Conservation (phyloP, 108 stramenopile species). For the Fragilariopsis cylindrus region DNA sequence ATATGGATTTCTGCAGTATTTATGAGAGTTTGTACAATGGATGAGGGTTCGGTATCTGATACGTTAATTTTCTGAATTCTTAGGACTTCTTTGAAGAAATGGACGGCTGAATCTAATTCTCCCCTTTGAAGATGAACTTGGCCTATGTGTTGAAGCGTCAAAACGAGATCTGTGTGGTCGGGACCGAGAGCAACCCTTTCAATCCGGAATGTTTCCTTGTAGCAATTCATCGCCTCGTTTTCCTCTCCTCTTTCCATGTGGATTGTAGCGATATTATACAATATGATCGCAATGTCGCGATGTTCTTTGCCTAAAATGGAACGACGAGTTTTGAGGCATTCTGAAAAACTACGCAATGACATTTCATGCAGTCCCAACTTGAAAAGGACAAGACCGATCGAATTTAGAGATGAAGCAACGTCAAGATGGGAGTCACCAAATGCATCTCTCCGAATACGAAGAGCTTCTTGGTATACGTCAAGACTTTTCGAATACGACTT, state of each 20-base stretch:
- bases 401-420: slow-evolving; percentile 65
- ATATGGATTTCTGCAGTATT: slow-evolving; percentile 65
- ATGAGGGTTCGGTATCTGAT: slow-evolving; percentile 13
- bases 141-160: slow-evolving; percentile 44
- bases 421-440: slow-evolving; percentile 52
- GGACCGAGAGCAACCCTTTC: slow-evolving; percentile 47
- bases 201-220: slow-evolving; percentile 57
- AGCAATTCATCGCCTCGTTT: slow-evolving; percentile 60
- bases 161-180: slow-evolving; percentile 48
- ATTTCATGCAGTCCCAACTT: slow-evolving; percentile 51
- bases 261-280: slow-evolving; percentile 69
- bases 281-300: slow-evolving; percentile 61
- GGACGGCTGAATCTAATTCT: slow-evolving; percentile 38
- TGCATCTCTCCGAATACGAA: slow-evolving; percentile 51
- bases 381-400: slow-evolving; percentile 66
- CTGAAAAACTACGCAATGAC: slow-evolving; percentile 57
- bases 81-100: slow-evolving; percentile 39
- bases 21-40: slow-evolving; percentile 47
- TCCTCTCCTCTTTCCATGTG: slow-evolving; percentile 57
- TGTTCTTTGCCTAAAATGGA: slow-evolving; percentile 42
- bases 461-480: slow-evolving; percentile 55
- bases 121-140: slow-evolving; percentile 43
- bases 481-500: slow-evolving; percentile 42
- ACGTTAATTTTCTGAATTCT: slow-evolving; percentile 29
- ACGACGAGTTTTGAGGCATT: slow-evolving; percentile 54